Conservation (phyloP, 768 basidiomycete genomes). For the Paxillus rubicundulus region DNA sequence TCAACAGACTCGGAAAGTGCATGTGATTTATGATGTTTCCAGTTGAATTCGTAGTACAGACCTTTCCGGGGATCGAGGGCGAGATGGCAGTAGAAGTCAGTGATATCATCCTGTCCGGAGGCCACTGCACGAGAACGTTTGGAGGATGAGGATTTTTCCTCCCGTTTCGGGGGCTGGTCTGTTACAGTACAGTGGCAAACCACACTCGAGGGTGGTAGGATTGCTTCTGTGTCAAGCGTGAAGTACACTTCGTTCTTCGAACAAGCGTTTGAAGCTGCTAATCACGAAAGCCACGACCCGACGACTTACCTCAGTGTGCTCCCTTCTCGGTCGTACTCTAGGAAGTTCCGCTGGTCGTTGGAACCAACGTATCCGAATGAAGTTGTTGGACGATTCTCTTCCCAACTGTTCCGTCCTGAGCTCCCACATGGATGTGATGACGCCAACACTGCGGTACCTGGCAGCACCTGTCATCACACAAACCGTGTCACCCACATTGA, state of each 20-base stretch:
- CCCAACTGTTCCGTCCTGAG: constrained; percentile 29
- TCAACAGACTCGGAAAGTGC: constrained; percentile 33
- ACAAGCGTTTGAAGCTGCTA: constrained; percentile 1
- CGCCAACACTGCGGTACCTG: constrained; percentile 58
- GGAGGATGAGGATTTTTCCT: constrained; percentile 8
- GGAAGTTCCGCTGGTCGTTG: constrained; percentile 64
- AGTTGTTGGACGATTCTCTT: constrained; percentile 42
- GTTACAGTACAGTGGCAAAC: constrained; percentile 50
- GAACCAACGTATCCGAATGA: constrained; percentile 74
- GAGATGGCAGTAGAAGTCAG: constrained; percentile 52
- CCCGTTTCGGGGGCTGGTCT: constrained; percentile 19
- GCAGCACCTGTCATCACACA: constrained; percentile 48
- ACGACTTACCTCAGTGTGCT: constrained; percentile 53
- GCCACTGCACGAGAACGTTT: constrained; percentile 11
- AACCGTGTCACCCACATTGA: constrained; percentile 64
- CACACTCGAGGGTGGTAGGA: constrained; percentile 51
- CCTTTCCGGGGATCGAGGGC: constrained; percentile 60
- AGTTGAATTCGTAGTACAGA: constrained; percentile 60
- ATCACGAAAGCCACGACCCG: neutral
- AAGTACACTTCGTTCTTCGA: constrained; percentile 76
- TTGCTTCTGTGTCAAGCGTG: constrained; percentile 46
- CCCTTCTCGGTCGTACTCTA: constrained; percentile 54
- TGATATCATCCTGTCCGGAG: constrained; percentile 16
- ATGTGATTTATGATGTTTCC: constrained; percentile 46
- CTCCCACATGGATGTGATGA: constrained; percentile 72